Evolutionary conservation across 2,329 filamentous ascomycete species (phyloP), one percentile per base, ranked within the genome.

Genomic region (Diplodia mutila): DNA sequence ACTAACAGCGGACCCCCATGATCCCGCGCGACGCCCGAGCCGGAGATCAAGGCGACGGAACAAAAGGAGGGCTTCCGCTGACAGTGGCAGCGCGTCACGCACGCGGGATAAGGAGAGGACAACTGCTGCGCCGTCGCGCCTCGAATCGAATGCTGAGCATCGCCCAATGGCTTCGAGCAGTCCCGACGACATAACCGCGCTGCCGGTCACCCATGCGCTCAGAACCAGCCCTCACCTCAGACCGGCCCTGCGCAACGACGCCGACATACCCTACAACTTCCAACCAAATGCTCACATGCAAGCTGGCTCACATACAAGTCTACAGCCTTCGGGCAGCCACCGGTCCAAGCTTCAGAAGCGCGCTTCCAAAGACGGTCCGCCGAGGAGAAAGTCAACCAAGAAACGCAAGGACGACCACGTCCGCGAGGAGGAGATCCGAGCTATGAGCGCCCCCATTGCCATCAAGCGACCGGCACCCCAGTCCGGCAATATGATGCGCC

Each of bases 351-450:
- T 82, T 69, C 75, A 81, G 73, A 86, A 87, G 72, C 84, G 84
- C 70, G 84, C 84, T 67, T 84, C 85, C 71, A 86, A 89, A 61
- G 82, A 82, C 6, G 78, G 82, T 27, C 80, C 90, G 32, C 80
- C 87, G 63, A 87, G 89, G 68, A 89, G 90, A 69, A 92, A 89
- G 75, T 91, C 91, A 49, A 93, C 88, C 82, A 96, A 79, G 71
- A 77, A 92, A 80, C 87, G 90, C 73, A 89, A 90, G 73, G 89
- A 90, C 72, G 91, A 96, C 70, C 87, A 88, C 75, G 85, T 90
- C 68, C 87, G 94, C 67, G 94, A 97, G 79, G 92, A 92, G 70
- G 93, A 97, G 79, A 93, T 97, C 75, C 91, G 90, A 75, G 89
- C 92, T 65, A 92, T 97, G 91, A 91, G 88, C 74, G 87, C 88